A percentile compares a stretch with the other conserved stretches of the same genome.
Conservation (phyloP, 345 rosid species). For the Viola odorata region DNA sequence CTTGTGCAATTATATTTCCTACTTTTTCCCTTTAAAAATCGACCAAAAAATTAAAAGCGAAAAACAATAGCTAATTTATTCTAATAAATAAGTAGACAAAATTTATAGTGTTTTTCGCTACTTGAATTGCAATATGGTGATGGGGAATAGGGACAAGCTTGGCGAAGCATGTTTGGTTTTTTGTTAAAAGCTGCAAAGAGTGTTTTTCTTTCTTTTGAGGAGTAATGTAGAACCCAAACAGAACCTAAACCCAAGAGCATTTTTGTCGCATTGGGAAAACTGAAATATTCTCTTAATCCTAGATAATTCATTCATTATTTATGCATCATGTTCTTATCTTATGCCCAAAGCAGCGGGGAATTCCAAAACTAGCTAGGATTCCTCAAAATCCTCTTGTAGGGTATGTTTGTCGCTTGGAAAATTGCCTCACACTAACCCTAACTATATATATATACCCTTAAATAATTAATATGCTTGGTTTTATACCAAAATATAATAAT, state of each 20-base stretch:
- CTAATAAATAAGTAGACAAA: background rate
- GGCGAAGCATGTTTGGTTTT: background rate
- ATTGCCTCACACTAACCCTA: too few relatives aligned
- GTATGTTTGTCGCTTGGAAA: slow-evolving; percentile 22
- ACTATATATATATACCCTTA: too few relatives aligned
- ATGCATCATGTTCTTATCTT: background rate
- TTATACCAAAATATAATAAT: too few relatives aligned
- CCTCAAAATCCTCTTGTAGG: slow-evolving; percentile 1
- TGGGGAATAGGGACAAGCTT: background rate
- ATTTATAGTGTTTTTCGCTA: too few relatives aligned
- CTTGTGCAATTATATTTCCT: too few relatives aligned
- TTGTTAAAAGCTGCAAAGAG: background rate
- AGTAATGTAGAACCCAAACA: background rate
- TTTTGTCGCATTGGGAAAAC: slow-evolving; percentile 65
- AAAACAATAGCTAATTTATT: too few relatives aligned
- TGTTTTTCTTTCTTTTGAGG: background rate
- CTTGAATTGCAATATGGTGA: too few relatives aligned
- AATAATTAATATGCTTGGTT: too few relatives aligned
- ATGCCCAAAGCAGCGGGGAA: background rate
- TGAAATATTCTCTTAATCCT: slow-evolving; percentile 43
- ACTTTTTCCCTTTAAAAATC: too few relatives aligned
- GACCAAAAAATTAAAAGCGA: too few relatives aligned
- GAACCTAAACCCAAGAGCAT: slow-evolving; percentile 35
- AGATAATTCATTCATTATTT: slow-evolving; percentile 1
- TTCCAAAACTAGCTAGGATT: slow-evolving; percentile 4